Evolutionary conservation across 768 basidiomycete genomes (phyloP), one percentile per base, ranked within the genome.

Genomic region (Leucocoprinus birnbaumii): DNA sequence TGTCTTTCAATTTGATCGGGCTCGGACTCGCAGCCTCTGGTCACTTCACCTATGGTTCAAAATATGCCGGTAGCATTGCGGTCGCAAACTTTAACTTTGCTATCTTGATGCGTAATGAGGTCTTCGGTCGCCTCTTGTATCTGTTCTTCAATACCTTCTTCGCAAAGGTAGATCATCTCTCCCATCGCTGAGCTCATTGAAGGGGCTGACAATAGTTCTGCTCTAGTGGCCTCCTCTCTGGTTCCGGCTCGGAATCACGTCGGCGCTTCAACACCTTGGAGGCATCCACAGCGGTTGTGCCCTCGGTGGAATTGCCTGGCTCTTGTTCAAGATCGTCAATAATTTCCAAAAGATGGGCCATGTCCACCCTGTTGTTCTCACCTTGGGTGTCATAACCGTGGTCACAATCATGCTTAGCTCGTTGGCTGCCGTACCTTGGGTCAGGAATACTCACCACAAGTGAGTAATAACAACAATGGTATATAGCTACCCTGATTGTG

Each of bases 381-480:
- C 79, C 40, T 78, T 85, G 59, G 87, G 87, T 24, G 72, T 86
- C 31, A 61, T 86, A 34, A 85, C 85, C 7, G 75, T 79, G 59
- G 55, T 86, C 7, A 68, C 76, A 3, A 75, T 90, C 40, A 72
- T 83, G 56, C 67, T 86, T 55, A 84, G 82, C 43, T 77, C 85
- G 40, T 64, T 79, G 42, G 82, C 86, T 41, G 89, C 87, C 11
- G 79, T 90, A 64, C 89, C 89, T 25, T 89, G 87, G 86, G 80
- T 91, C 44, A 78, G 89, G 59, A 90, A 90, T 61, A 83, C 80
- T 10, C 86, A 89, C 60, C 89, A 91, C 75, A 90, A 90, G 88
- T 89, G 65, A 62, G 81, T 38, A 27, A 6, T 19, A 13, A 25
- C n/a, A 18, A 21, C 31, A 21, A 41, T 49, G 44, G 48, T 53